A percentile compares a stretch with the other conserved stretches of the same genome.
phyloP scores from a whole-genome alignment of 768 basidiomycete species.

The Cytidiella melzeri region DNA sequence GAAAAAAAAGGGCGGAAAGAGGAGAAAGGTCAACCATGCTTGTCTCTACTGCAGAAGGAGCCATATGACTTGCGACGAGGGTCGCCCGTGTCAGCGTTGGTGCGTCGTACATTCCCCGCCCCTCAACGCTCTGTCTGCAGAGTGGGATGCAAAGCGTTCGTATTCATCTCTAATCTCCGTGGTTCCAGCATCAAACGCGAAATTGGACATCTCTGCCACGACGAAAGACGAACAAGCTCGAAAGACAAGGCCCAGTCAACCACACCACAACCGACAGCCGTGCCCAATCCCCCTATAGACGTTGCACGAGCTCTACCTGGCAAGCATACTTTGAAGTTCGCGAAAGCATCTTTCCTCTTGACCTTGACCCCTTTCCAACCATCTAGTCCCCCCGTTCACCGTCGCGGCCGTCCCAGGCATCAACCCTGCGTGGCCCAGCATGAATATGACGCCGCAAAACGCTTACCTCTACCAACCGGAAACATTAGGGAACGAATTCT shows the following conservation, averaged over 20 bases:
- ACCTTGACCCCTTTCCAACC: conserved; percentile 9
- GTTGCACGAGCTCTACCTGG: conserved; percentile 20
- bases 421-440: conserved; percentile 45
- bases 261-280: conserved; percentile 29
- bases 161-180: background rate
- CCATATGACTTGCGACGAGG: conserved; percentile 91
- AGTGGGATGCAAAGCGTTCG: conserved; percentile 1
- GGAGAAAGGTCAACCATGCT: conserved; percentile 87
- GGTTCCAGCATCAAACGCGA: conserved; percentile 82
- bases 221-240: conserved; percentile 58
- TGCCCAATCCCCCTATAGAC: conserved; percentile 21
- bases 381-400: conserved; percentile 21
- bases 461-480: conserved; percentile 68
- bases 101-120: conserved; percentile 37
- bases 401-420: conserved; percentile 18
- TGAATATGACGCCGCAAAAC: conserved; percentile 41
- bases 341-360: conserved; percentile 2
- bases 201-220: conserved; percentile 91
- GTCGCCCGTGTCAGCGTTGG: conserved; percentile 90
- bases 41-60: conserved; percentile 90
- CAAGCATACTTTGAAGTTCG: conserved; percentile 12
- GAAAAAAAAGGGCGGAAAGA: conserved; percentile 45
- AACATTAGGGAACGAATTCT: conserved; percentile 75
- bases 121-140: background rate
- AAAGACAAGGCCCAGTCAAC: conserved; percentile 34